phyloP scores from a whole-genome alignment of 257 asterid genomes.

The Sherardia arvensis region DNA sequence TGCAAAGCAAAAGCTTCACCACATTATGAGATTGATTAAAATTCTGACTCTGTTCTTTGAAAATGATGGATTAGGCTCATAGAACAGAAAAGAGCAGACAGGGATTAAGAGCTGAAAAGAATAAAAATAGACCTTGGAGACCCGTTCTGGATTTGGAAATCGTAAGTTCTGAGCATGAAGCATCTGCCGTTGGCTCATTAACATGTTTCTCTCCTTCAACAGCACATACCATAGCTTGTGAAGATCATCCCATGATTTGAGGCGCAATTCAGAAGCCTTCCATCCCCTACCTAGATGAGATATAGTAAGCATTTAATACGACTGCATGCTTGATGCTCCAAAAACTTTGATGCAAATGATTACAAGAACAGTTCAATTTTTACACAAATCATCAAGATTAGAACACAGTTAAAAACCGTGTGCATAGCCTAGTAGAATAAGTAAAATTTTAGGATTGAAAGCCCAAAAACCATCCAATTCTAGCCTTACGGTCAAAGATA shows the following conservation, averaged over 20 bases:
- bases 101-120: slow-evolving; percentile 2
- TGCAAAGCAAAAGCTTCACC: background rate
- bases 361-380: background rate
- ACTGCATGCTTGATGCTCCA: background rate
- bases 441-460: background rate
- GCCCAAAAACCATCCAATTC: background rate
- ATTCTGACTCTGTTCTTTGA: background rate
- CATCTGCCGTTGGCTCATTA: slow-evolving; percentile 93
- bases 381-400: background rate
- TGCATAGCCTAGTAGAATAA: background rate
- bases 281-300: slow-evolving; percentile 67
- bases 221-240: slow-evolving; percentile 89
- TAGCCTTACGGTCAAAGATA: background rate
- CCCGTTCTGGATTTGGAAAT: slow-evolving; percentile 77
- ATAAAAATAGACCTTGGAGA: slow-evolving; percentile 50
- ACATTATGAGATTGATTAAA: background rate
- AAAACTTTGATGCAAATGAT: background rate
- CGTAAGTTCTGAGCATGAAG: slow-evolving; percentile 76
- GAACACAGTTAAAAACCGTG: background rate
- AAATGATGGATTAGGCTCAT: background rate
- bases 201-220: slow-evolving; percentile 80
- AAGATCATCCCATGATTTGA: slow-evolving; percentile 98
- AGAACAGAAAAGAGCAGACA: background rate
- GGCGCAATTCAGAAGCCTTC: slow-evolving; percentile 94
- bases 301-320: background rate